A percentile compares a stretch with the other conserved stretches of the same genome.
Conservation (phyloP, 495 filamentous ascomycete genomes). For the Aspergillus sclerotiicarbonarius region DNA sequence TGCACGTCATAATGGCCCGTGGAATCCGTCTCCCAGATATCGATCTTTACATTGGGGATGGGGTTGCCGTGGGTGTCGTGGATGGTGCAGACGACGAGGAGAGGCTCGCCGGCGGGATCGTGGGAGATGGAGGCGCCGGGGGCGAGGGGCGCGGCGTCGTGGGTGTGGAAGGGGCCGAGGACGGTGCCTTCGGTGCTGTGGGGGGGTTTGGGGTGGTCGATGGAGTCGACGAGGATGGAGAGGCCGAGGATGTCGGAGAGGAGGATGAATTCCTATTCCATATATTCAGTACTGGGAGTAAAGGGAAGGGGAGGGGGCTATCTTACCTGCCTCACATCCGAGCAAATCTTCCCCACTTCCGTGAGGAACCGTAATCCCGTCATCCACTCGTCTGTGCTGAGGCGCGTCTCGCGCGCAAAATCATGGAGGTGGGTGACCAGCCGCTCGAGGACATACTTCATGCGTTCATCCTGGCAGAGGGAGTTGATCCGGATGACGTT, state of each 20-base stretch:
- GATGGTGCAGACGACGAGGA: slow-evolving; percentile 75
- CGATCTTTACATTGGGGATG: slow-evolving; percentile 68
- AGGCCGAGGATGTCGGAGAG: slow-evolving; percentile 90
- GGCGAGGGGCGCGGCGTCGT: slow-evolving; percentile 68
- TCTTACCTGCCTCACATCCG: slow-evolving; percentile 63
- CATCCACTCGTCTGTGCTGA: slow-evolving; percentile 82
- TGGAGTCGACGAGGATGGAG: slow-evolving; percentile 83
- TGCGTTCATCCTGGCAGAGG: slow-evolving; percentile 59
- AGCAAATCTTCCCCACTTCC: slow-evolving; percentile 69
- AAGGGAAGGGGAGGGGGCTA: no score
- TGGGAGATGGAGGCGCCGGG: slow-evolving; percentile 69
- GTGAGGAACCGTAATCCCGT: slow-evolving; percentile 67
- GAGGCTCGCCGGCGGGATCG: slow-evolving; percentile 56
- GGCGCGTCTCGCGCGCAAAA: slow-evolving; percentile 76
- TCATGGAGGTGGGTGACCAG: slow-evolving; percentile 80
- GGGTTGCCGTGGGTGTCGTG: slow-evolving; percentile 67
- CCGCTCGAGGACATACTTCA: slow-evolving; percentile 70
- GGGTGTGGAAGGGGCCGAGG: slow-evolving; percentile 90
- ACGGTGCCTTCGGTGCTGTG: slow-evolving; percentile 81
- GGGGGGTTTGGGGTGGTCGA: slow-evolving; percentile 85
- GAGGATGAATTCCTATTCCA: slow-evolving; percentile 88
- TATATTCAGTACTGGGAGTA: no score
- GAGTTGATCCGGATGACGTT: slow-evolving; percentile 75
- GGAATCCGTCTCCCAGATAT: slow-evolving; percentile 93
- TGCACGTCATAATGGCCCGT: slow-evolving; percentile 90